Conservation (phyloP, 768 basidiomycete species). For the Naganishia randhawae region DNA sequence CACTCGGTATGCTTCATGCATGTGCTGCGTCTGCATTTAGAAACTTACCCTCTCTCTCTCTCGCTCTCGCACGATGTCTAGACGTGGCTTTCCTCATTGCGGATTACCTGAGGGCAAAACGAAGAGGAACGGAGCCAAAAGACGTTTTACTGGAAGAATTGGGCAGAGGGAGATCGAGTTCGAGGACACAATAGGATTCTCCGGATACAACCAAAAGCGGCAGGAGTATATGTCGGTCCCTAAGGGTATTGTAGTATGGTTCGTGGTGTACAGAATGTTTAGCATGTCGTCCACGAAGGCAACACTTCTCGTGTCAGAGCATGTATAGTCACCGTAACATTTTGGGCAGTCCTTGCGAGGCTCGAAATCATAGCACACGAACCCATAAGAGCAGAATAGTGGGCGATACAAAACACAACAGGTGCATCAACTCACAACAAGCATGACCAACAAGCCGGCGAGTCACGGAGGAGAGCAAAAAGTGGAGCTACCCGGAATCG, state of each 20-base stretch:
- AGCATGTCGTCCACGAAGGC: too few relatives aligned
- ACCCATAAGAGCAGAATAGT: too few relatives aligned
- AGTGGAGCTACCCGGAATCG: conserved; percentile 21
- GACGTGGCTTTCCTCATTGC: conserved; percentile 84
- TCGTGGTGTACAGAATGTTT: too few relatives aligned
- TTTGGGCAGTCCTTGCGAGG: too few relatives aligned
- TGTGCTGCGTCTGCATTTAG: conserved; percentile 10
- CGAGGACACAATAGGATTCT: background rate
- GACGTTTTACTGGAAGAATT: conserved; percentile 45
- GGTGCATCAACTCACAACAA: too few relatives aligned
- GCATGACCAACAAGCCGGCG: too few relatives aligned
- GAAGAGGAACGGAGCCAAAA: conserved; percentile 50
- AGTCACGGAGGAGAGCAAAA: background rate
- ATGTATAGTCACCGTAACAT: too few relatives aligned
- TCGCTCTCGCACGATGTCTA: too few relatives aligned
- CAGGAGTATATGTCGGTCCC: background rate
- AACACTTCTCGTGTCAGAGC: too few relatives aligned
- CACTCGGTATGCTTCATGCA: conserved; percentile 64
- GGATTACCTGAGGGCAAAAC: conserved; percentile 70
- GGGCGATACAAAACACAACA: too few relatives aligned
- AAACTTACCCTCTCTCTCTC: background rate
- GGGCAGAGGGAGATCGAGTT: conserved; percentile 31
- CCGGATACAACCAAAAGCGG: background rate
- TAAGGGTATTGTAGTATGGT: background rate
- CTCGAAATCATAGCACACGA: too few relatives aligned